Evolutionary conservation across 2,329 filamentous ascomycete genomes (phyloP), one percentile per base, ranked within the genome.

Genomic region (Colletotrichum tropicale): DNA sequence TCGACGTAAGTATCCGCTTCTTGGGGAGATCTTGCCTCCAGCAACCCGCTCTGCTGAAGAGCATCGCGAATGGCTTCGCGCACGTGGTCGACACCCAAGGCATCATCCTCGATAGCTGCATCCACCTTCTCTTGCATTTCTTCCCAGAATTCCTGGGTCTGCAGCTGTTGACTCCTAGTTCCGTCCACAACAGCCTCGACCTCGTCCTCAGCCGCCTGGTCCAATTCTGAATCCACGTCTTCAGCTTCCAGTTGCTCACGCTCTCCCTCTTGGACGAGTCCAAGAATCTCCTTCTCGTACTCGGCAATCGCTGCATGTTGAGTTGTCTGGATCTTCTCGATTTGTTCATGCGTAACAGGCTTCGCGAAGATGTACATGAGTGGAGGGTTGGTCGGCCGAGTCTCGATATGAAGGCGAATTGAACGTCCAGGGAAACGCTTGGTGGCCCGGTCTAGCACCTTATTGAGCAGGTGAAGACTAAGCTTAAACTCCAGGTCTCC

Each of bases 351-450:
- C 0, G 90, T 91, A 69, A 98, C 93, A 5, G 97, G 96, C 83
- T 98, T 94, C 16, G 93, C 96, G 81, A 98, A 98, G 69, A 98
- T 92, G 81, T 98, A 96, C 91, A 98, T 96, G 80, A 94, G 92
- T 0, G 94, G 90, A 5, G 88, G 83, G 12, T 83, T 84, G 9
- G 88, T 88, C 2, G 87, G 86, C 13, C 95, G 90, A 2, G 96
- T 94, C 83, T 98, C 96, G 74, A 98, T 93, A 82, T 96, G 93
- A 48, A 98, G 83, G 13, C 96, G 93, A 7, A 98, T 86, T 3
- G 95, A 95, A 83, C 91, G 89, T 58, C 93, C 88, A 0, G 97
- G 97, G 80, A 93, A 98, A 77, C 90, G 92, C 56, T 90, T 85
- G 0, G 94, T 95, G 6, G 94, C 96, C 77, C 90, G 91, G 82